Evolutionary conservation across 164 flowering plant species (phyloP).

Genomic region (Tetrastigma voinierianum): DNA sequence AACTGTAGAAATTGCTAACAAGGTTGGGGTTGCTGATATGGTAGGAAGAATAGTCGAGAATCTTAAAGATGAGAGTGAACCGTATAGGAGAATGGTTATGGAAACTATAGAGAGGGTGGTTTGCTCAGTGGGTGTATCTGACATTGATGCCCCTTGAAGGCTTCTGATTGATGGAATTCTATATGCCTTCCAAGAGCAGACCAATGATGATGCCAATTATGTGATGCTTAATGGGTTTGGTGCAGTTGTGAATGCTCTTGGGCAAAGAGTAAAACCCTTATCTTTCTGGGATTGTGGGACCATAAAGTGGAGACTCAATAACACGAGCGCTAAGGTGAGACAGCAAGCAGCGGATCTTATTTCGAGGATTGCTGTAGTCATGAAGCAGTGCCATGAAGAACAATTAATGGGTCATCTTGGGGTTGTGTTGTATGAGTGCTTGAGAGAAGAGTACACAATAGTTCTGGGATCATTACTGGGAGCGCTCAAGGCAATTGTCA

Average conservation of each 20-base stretch:
- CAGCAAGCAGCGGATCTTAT: slow-evolving; percentile 99
- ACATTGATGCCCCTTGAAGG: slow-evolving; percentile 91
- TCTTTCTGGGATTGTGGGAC: slow-evolving; percentile 99
- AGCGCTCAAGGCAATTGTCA: slow-evolving; percentile 92
- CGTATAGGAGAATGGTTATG: slow-evolving; percentile 99
- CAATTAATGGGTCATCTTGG: slow-evolving; percentile 99
- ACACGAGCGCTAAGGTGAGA: slow-evolving; percentile 98
- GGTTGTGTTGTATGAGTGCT: slow-evolving; percentile 88
- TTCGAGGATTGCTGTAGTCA: slow-evolving; percentile 93
- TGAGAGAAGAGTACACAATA: slow-evolving; percentile 97
- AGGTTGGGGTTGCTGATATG: slow-evolving; percentile 95
- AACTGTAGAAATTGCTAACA: slow-evolving; percentile 95
- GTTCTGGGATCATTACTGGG: slow-evolving; percentile 94
- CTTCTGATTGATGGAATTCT: slow-evolving; percentile 93
- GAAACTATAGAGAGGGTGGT: slow-evolving; percentile 98
- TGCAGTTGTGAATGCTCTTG: slow-evolving; percentile 95
- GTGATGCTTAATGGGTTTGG: slow-evolving; percentile 99
- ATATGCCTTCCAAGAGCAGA: slow-evolving; percentile 99
- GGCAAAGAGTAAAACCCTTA: slow-evolving; percentile 95
- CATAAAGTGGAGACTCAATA: slow-evolving; percentile 96
- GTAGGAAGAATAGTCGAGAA: slow-evolving; percentile 95
- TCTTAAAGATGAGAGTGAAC: slow-evolving; percentile 99
- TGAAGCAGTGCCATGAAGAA: slow-evolving; percentile 99
- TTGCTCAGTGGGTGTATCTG: slow-evolving; percentile 92
- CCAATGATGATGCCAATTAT: slow-evolving; percentile 98